Evolutionary conservation across 1,139 yeast species (phyloP).

Genomic region (Meyerozyma athensensis): DNA sequence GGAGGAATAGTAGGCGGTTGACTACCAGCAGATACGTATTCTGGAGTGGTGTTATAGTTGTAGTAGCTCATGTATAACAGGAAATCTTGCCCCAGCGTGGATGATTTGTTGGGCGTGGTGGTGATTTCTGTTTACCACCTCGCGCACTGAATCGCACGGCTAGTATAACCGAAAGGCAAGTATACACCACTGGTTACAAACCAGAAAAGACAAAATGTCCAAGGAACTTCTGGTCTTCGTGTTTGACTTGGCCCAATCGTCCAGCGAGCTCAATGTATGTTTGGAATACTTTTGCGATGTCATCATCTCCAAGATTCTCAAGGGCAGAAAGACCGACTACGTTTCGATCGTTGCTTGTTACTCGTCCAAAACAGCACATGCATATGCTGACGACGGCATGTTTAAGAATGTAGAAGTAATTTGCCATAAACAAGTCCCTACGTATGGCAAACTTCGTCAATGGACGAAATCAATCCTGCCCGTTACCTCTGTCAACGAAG

Average conservation of each 20-base stretch:
- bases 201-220: slow-evolving; percentile 5
- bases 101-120: not conserved
- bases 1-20: not conserved
- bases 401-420: slow-evolving; percentile 26
- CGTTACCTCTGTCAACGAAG: slow-evolving; percentile 6
- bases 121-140: not conserved
- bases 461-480: slow-evolving; percentile 9
- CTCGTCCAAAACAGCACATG: slow-evolving; percentile 22
- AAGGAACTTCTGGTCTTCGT: slow-evolving; percentile 45
- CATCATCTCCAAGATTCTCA: slow-evolving; percentile 38
- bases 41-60: not conserved
- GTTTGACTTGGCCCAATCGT: slow-evolving; percentile 35
- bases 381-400: slow-evolving; percentile 16
- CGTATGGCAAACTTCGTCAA: slow-evolving; percentile 18
- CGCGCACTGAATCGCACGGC: not conserved
- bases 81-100: not conserved
- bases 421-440: slow-evolving; percentile 20
- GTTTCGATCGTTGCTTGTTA: slow-evolving; percentile 45
- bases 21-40: not conserved
- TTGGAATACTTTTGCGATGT: slow-evolving; percentile 39
- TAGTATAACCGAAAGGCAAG: not conserved
- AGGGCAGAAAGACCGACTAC: slow-evolving; percentile 54
- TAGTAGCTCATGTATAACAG: not conserved
- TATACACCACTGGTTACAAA: not conserved
- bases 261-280: slow-evolving; percentile 32